Conservation (phyloP, 2,329 filamentous ascomycete species). For the Phialophora verrucosa region DNA sequence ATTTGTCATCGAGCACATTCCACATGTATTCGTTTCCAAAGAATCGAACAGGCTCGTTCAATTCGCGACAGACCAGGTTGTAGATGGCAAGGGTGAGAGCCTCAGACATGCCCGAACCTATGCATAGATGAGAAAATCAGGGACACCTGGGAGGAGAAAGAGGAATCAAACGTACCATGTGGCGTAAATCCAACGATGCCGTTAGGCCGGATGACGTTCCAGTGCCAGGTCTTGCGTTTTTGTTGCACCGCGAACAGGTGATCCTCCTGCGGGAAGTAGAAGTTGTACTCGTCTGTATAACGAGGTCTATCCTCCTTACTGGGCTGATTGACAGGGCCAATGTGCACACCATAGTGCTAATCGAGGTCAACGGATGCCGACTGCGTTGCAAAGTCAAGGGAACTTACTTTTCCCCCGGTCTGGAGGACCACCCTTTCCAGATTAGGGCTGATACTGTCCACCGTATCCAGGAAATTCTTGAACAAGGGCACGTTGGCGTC, state of each 20-base stretch:
- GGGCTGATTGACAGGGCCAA: conserved; percentile 40
- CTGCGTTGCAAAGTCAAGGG: neutral
- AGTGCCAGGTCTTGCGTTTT: conserved; percentile 37
- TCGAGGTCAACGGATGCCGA: neutral
- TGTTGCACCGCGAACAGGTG: conserved; percentile 34
- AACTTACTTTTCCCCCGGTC: conserved; percentile 42
- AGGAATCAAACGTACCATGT: conserved; percentile 35
- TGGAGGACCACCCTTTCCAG: conserved; percentile 42
- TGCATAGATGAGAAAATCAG: neutral
- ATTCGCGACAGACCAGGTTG: conserved; percentile 8
- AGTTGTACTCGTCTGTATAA: conserved; percentile 35
- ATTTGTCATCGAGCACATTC: conserved; percentile 15
- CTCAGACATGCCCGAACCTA: conserved; percentile 43
- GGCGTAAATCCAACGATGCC: conserved; percentile 43
- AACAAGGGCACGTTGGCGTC: conserved; percentile 43
- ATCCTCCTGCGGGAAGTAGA: conserved; percentile 39
- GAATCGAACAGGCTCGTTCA: conserved; percentile 5
- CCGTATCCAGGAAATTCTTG: conserved; percentile 44
- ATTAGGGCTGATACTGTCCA: conserved; percentile 38
- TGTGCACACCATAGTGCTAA: conserved; percentile 42
- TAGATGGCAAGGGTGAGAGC: conserved; percentile 40
- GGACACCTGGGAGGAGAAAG: neutral
- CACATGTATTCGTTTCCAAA: conserved; percentile 16
- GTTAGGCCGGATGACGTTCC: conserved; percentile 43
- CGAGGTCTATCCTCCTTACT: conserved; percentile 37